These are phyloP conservation scores for Carex pumila DNA, from an alignment of 176 grass and related monocot species.

Conservation along the genomic window DNA sequence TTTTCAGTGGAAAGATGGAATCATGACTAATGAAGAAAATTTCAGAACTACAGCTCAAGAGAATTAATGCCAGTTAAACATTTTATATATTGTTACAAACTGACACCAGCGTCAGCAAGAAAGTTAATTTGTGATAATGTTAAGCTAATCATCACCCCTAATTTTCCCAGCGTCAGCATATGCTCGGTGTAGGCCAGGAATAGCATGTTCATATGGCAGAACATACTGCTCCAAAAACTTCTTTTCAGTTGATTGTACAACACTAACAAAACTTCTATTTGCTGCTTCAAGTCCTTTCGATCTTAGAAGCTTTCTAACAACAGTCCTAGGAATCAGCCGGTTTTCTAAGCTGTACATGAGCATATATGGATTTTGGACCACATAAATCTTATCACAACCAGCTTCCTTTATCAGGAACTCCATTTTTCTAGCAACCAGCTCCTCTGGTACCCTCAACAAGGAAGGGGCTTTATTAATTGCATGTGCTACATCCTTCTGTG, in stretches of 20 bases:
- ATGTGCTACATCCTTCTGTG: not conserved
- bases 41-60: not conserved
- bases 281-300: not conserved
- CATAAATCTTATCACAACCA: slow-evolving; percentile 23
- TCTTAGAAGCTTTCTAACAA: not conserved
- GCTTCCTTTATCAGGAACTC: slow-evolving; percentile 18
- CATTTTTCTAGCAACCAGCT: not conserved
- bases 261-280: not conserved
- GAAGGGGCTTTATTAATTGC: not conserved
- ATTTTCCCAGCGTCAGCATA: not conserved
- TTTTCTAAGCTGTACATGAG: not conserved
- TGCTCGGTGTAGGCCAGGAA: not conserved
- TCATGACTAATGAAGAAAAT: not conserved
- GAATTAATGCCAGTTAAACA: not conserved
- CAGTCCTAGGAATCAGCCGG: not conserved
- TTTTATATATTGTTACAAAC: not conserved
- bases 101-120: not conserved
- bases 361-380: not conserved
- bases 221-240: not conserved
- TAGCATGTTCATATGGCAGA: not conserved
- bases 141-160: not conserved
- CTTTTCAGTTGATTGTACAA: not conserved
- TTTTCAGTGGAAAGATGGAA: not conserved
- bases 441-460: not conserved
- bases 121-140: not conserved